Conservation (phyloP, 139 green algal genomes). For the Chlamydomonas incerta region DNA sequence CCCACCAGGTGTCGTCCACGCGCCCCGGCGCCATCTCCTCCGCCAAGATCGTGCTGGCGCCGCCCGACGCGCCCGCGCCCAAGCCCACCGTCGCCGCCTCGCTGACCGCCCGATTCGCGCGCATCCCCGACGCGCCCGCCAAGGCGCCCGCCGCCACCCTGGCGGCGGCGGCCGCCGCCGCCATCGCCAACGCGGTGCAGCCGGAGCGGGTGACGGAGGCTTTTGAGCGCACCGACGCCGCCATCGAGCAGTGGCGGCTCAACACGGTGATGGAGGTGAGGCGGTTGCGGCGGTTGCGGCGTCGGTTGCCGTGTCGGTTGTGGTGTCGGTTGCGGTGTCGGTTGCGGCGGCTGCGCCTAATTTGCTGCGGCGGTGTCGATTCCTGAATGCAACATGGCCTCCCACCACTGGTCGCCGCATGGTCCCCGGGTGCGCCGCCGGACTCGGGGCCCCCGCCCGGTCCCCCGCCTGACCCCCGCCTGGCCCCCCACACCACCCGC, state of each 20-base stretch:
- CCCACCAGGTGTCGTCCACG: neutral
- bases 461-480: no score
- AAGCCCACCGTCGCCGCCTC: constrained; percentile 26
- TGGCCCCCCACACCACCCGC: no score
- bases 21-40: no score
- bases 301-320: no score
- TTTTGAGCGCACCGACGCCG: constrained; percentile 49
- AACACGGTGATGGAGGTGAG: constrained; percentile 59
- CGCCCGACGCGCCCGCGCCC: neutral
- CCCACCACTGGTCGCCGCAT: no score
- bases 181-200: constrained; percentile 20
- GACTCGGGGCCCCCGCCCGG: no score
- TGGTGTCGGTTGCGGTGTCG: no score
- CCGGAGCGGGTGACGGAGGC: constrained; percentile 41
- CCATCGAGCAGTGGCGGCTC: constrained; percentile 62
- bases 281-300: neutral
- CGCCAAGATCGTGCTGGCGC: neutral
- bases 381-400: no score
- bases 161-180: constrained; percentile 32
- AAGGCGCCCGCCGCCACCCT: constrained; percentile 17
- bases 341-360: no score
- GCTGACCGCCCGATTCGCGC: constrained; percentile 36
- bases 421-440: no score
- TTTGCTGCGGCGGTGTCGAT: no score
- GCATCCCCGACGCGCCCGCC: constrained; percentile 17